phyloP scores from a whole-genome alignment of 2,329 filamentous ascomycete species.

The Cladosporium sp. region DNA sequence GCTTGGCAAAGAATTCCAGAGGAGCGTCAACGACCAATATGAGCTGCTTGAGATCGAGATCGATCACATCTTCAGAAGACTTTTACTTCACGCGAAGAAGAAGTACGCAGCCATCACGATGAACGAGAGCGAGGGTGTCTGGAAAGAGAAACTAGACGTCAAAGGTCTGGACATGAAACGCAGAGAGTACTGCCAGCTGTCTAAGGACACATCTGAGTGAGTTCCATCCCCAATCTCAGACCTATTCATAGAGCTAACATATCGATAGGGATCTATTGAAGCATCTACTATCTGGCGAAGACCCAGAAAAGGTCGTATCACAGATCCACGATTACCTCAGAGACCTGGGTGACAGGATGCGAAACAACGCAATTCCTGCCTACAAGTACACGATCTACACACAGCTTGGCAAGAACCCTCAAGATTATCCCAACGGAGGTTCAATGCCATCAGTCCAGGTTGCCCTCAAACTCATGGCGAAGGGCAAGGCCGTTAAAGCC shows the following conservation, averaged over 20 bases:
- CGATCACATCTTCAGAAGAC: conserved; percentile 91
- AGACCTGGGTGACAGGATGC: conserved; percentile 81
- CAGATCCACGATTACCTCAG: conserved; percentile 92
- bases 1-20: conserved; percentile 92
- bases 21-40: conserved; percentile 89
- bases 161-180: conserved; percentile 98
- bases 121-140: conserved; percentile 78
- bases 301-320: conserved; percentile 79
- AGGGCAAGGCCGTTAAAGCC: conserved; percentile 81
- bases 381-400: conserved; percentile 97
- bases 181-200: conserved; percentile 91
- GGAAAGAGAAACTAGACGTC: conserved; percentile 90
- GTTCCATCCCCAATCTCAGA: conserved; percentile 16
- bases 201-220: conserved; percentile 82
- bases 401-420: conserved; percentile 89
- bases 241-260: conserved; percentile 16
- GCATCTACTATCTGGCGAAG: conserved; percentile 89
- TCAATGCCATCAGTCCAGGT: conserved; percentile 98
- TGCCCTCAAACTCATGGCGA: conserved; percentile 78
- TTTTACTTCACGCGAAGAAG: conserved; percentile 95
- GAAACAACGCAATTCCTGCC: conserved; percentile 66
- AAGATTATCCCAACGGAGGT: conserved; percentile 89
- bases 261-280: conserved; percentile 67
- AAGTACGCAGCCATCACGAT: conserved; percentile 98
- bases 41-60: conserved; percentile 94